Evolutionary conservation across 371 early-diverging fungal species (phyloP), one percentile per base, ranked within the genome.

Genomic region (Lichtheimia ramosa): DNA sequence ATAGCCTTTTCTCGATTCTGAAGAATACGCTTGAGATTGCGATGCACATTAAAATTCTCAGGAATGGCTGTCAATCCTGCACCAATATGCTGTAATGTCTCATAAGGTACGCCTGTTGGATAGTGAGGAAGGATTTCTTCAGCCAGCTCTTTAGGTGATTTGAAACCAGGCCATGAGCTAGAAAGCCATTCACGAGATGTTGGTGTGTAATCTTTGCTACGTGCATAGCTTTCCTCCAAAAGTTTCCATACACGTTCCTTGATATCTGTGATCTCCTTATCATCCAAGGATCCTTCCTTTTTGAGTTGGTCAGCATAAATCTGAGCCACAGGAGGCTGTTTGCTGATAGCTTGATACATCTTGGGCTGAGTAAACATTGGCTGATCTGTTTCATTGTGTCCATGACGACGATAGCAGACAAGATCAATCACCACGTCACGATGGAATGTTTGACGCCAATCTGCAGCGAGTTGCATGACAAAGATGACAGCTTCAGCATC

Each of bases 331-430:
- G 96, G 92, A 39, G 66, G 68, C 85, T 93, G 92, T 74, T 90
- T 84, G 58, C 82, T 81, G 75, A 98, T 94, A 57, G 86, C 87
- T 75, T 91, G 76, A 82, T 98, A 98, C 98, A 98, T 97, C 66
- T 85, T 83, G 48, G 98, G 98, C 75, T 98, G 98, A 16, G 98
- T 98, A 83, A 98, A 98, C 68, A 88, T 89, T 51, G 98, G 98
- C 78, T 97, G 95, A 80, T 98, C 98, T 40, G 93, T 92, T 81
- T 98, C 98, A 80, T 98, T 98, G 89, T 98, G 98, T 48, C 98
- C 98, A 59, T 96, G 91, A 68, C 92, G 90, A 62, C 98, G 90
- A 88, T 97, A 98, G 75, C 96, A 93, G 24, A 97, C 94, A 56
- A 98, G 85, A 62, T 98, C 98, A 65, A 98, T 83, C 21, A 98